Evolutionary conservation across 768 basidiomycete genomes (phyloP), one percentile per base, ranked within the genome.

Genomic region (Auricularia sp.): DNA sequence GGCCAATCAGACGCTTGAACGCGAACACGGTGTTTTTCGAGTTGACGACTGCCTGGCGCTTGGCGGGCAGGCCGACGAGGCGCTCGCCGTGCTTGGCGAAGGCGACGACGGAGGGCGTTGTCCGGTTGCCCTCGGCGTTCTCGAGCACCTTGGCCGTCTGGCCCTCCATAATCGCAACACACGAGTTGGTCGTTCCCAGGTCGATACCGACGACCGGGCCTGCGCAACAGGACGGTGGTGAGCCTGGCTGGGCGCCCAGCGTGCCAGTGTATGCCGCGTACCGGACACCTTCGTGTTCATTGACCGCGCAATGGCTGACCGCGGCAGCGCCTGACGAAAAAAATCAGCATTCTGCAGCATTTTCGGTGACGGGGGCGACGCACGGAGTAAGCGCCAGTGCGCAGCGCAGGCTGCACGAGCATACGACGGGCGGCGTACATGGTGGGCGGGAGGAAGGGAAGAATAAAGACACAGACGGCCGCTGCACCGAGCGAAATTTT

Each of bases 31-130:
- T 98, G 81, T 97, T 97, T 65, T 87, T 72, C 6, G 92, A 81
- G 83, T 99, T 99, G 74, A 98, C 94, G 59, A 97, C 92, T 1
- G 94, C 94, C 76, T 98, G 96, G 61, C 95, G 92, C 78, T 98
- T 95, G 11, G 96, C 97, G 29, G 96, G 95, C 54, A 97, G 85
- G 76, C 96, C 96, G 66, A 97, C 89, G 37, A 98, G 83, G 65
- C 96, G 93, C 75, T 99, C 97, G 65, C 93, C 94, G 71, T 98
- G 94, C 77, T 98, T 97, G 64, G 97, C 94, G 83, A 99, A 99
- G 45, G 96, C 96, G 69, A 98, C 93, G 64, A 98, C 94, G 45
- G 97, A 99, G 2, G 97, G 97, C 16, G 97, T 99, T 68, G 97
- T 98, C 70, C 97, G 87, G 65, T 90, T 91, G 81, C 97, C 96